Percentiles rank a stretch among this genome's conserved stretches.
Evolutionary conservation across 805 yeast species (phyloP).

Genomic region (Wickerhamiella domercqiae): DNA sequence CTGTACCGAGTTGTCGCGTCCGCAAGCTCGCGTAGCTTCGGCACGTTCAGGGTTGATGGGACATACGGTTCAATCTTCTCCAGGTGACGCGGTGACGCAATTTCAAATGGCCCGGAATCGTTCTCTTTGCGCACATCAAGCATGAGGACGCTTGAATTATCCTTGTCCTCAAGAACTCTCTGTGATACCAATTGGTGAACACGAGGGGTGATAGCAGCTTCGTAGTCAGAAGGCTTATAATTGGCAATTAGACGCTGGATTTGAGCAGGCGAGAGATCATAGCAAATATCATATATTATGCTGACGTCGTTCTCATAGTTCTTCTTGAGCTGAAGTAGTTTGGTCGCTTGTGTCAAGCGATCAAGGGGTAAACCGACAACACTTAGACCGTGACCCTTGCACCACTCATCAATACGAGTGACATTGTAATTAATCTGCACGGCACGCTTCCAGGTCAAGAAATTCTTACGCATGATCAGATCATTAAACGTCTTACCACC

Average conservation of each 20-base stretch:
- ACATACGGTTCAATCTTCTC: conserved; percentile 57
- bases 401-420: conserved; percentile 96
- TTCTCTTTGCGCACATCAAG: conserved; percentile 27
- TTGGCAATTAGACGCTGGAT: conserved; percentile 82
- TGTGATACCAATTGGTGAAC: conserved; percentile 64
- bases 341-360: conserved; percentile 84
- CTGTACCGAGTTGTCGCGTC: conserved; percentile 37
- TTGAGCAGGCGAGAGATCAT: conserved; percentile 87
- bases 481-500: conserved; percentile 94
- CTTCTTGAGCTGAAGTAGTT: conserved; percentile 81
- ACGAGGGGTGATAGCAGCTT: conserved; percentile 73
- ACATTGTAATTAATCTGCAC: conserved; percentile 91
- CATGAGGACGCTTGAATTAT: conserved; percentile 24
- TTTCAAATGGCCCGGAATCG: conserved; percentile 29
- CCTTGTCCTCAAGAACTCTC: conserved; percentile 30
- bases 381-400: conserved; percentile 79
- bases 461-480: conserved; percentile 83
- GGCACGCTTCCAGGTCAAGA: conserved; percentile 95
- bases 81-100: conserved; percentile 43
- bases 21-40: conserved; percentile 73
- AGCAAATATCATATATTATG: conserved; percentile 86
- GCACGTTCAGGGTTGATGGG: conserved; percentile 86
- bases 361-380: conserved; percentile 74
- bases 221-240: conserved; percentile 86
- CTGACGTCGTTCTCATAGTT: conserved; percentile 78